These are phyloP conservation scores for Ophiosphaerella narmari DNA, from an alignment of 2,329 filamentous ascomycete genomes.

Conservation along the genomic window DNA sequence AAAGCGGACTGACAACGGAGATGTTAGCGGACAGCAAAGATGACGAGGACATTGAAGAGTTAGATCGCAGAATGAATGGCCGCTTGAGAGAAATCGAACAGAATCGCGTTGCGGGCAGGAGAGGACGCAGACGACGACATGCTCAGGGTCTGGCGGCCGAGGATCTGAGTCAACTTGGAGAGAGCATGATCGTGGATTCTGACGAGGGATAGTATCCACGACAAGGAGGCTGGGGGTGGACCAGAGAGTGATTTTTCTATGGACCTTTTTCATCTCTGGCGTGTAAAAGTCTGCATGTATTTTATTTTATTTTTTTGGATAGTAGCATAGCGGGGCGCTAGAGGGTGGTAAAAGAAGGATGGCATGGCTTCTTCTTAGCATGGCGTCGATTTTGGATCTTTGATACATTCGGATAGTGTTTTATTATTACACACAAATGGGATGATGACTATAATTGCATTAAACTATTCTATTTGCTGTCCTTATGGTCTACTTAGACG, in stretches of 20 bases:
- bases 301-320: background rate
- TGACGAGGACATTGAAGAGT: conserved; percentile 51
- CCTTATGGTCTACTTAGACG: too few relatives aligned
- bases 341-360: background rate
- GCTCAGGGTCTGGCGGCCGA: conserved; percentile 52
- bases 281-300: background rate
- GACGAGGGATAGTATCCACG: conserved; percentile 44
- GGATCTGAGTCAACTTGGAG: conserved; percentile 47
- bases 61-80: conserved; percentile 59
- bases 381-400: too few relatives aligned
- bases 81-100: conserved; percentile 55
- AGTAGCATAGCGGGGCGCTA: conserved; percentile 1
- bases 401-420: too few relatives aligned
- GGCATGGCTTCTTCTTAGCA: too few relatives aligned
- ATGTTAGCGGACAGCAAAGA: conserved; percentile 13
- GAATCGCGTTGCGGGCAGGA: conserved; percentile 59
- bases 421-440: too few relatives aligned
- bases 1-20: background rate
- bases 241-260: background rate
- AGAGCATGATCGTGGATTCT: conserved; percentile 62
- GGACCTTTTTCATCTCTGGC: background rate
- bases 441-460: too few relatives aligned
- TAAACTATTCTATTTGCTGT: too few relatives aligned
- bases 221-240: background rate
- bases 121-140: conserved; percentile 54